These are phyloP conservation scores for Starmerella sp. DNA, from an alignment of 805 yeast genomes.

Conservation along the genomic window DNA sequence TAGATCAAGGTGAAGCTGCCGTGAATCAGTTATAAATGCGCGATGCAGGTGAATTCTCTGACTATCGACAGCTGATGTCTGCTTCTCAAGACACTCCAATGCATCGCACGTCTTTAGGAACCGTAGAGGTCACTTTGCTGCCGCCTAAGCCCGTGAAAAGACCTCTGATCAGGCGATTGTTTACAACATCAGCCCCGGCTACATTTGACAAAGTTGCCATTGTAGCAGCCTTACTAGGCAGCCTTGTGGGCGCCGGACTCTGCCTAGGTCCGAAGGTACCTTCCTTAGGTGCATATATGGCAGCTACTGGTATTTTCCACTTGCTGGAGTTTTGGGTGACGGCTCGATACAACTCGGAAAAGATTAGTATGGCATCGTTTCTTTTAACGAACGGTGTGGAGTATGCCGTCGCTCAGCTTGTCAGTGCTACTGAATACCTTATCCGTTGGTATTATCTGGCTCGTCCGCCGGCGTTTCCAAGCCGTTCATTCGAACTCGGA, in stretches of 20 bases:
- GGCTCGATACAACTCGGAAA: conserved; percentile 55
- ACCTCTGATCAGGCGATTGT: background rate
- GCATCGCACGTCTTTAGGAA: background rate
- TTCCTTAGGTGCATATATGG: conserved; percentile 39
- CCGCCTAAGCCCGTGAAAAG: background rate
- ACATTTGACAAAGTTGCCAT: conserved; percentile 25
- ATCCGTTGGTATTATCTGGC: conserved; percentile 33
- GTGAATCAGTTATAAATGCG: background rate
- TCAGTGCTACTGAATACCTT: conserved; percentile 43
- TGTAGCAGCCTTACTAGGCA: conserved; percentile 27
- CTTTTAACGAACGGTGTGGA: conserved; percentile 51
- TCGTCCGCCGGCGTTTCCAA: conserved; percentile 31
- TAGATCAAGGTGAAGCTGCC: background rate
- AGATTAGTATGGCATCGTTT: conserved; percentile 61
- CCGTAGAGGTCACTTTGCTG: background rate
- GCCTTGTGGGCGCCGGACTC: conserved; percentile 19
- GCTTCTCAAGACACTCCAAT: background rate
- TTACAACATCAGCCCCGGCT: conserved; percentile 19
- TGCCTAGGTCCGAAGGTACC: conserved; percentile 1
- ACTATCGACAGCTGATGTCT: background rate
- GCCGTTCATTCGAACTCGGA: conserved; percentile 36
- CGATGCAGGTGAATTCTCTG: background rate
- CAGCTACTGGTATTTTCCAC: conserved; percentile 54
- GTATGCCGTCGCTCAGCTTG: conserved; percentile 46
- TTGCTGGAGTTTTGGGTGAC: conserved; percentile 73